phyloP scores from a whole-genome alignment of 805 yeast genomes.

The Ogataea nonfermentans region DNA sequence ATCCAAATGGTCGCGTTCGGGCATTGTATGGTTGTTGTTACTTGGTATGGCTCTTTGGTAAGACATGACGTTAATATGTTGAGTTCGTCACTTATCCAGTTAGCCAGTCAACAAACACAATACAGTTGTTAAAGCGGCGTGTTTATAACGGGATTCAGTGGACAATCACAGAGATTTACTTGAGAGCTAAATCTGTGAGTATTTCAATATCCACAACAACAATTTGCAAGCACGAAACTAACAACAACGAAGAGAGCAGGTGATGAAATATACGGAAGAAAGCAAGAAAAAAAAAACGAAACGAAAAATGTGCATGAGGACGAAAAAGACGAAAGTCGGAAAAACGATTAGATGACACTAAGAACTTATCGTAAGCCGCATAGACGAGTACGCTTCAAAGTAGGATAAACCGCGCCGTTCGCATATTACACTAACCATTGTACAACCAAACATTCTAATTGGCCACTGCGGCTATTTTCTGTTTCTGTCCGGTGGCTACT shows the following conservation, averaged over 20 bases:
- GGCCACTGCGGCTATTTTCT: conserved; percentile 3
- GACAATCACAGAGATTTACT: conserved; percentile 1
- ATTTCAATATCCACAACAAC: conserved; percentile 3
- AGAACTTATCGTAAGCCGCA: conserved; percentile 4
- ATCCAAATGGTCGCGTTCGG: conserved; percentile 37
- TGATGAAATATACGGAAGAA: conserved; percentile 11
- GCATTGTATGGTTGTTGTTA: conserved; percentile 23
- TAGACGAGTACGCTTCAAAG: too few species aligned
- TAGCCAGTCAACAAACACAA: conserved; percentile 2
- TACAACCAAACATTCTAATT: conserved; percentile 1
- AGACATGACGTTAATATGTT: conserved; percentile 22
- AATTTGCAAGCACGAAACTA: conserved; percentile 5
- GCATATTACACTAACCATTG: too few species aligned
- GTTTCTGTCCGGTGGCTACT: conserved; percentile 2
- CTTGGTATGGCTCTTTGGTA: conserved; percentile 29
- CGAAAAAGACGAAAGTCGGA: conserved; percentile 15
- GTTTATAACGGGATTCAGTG: not conserved
- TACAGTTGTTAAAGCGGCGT: not conserved
- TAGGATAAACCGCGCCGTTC: too few species aligned
- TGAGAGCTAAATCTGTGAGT: not conserved
- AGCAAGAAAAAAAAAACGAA: conserved; percentile 13
- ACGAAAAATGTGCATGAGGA: conserved; percentile 12
- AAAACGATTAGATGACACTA: conserved; percentile 5
- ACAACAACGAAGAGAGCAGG: conserved; percentile 4
- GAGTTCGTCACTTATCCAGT: conserved; percentile 6